Evolutionary conservation across 768 basidiomycete species (phyloP).

Genomic region (Boletus sp.): DNA sequence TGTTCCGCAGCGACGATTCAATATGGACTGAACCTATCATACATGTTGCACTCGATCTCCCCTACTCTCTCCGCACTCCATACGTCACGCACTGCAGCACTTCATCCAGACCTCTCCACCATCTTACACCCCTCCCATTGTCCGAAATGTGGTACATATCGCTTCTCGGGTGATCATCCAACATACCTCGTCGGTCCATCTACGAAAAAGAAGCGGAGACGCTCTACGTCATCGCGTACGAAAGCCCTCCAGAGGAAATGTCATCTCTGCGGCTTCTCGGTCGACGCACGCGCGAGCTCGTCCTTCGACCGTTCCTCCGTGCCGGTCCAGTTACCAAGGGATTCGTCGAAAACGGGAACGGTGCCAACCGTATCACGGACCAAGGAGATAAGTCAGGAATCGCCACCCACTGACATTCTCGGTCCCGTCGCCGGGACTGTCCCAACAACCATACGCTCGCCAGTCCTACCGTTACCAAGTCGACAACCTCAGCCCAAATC

Average conservation of each 20-base stretch:
- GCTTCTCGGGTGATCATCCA: constrained; percentile 40
- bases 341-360: not conserved
- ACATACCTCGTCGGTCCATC: constrained; percentile 31
- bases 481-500: constrained; percentile 43
- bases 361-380: not conserved
- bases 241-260: constrained; percentile 17
- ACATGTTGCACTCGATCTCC: constrained; percentile 48
- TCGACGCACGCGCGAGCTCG: not conserved
- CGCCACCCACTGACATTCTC: not conserved
- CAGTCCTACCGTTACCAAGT: not conserved
- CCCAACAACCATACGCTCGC: not conserved
- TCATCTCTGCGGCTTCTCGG: constrained; percentile 19
- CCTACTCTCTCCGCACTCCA: constrained; percentile 65
- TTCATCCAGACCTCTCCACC: constrained; percentile 28
- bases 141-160: constrained; percentile 51
- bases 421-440: not conserved
- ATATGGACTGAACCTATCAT: constrained; percentile 50
- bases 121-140: constrained; percentile 38
- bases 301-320: not conserved
- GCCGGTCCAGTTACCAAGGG: not conserved
- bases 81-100: constrained; percentile 37
- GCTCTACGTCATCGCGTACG: not conserved
- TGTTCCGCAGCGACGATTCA: constrained; percentile 35
- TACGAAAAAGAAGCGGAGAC: constrained; percentile 22
- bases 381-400: not conserved